Evolutionary conservation across 2,329 filamentous ascomycete genomes (phyloP).

Genomic region (Didymella sp.): DNA sequence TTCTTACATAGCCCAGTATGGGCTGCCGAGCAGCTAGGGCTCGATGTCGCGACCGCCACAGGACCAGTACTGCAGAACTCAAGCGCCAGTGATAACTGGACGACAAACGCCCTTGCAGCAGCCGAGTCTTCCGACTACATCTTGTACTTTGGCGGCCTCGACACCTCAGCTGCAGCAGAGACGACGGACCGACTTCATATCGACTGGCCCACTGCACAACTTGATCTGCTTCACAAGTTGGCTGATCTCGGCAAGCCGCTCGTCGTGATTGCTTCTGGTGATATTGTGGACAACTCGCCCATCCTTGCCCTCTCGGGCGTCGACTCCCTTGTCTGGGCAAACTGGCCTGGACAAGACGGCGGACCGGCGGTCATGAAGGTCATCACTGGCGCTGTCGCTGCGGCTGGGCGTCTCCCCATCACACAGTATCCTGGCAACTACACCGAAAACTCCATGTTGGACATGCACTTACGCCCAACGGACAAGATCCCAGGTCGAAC

Average conservation of each 20-base stretch:
- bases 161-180: not conserved
- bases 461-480: not conserved
- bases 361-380: not conserved
- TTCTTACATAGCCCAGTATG: not conserved
- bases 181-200: not conserved
- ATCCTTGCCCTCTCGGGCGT: not conserved
- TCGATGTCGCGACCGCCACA: not conserved
- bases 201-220: not conserved
- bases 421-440: not conserved
- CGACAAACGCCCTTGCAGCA: not conserved
- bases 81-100: not conserved
- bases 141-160: not conserved
- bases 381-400: not conserved
- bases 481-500: not conserved
- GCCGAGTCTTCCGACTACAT: not conserved
- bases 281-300: not conserved
- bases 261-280: not conserved
- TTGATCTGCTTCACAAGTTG: not conserved
- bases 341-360: not conserved
- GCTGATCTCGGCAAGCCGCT: not conserved
- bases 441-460: not conserved
- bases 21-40: not conserved
- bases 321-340: not conserved
- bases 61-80: not conserved
- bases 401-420: not conserved